These are phyloP conservation scores for Cryphonectria radicalis DNA, from an alignment of 2,329 filamentous ascomycete genomes.

Conservation along the genomic window DNA sequence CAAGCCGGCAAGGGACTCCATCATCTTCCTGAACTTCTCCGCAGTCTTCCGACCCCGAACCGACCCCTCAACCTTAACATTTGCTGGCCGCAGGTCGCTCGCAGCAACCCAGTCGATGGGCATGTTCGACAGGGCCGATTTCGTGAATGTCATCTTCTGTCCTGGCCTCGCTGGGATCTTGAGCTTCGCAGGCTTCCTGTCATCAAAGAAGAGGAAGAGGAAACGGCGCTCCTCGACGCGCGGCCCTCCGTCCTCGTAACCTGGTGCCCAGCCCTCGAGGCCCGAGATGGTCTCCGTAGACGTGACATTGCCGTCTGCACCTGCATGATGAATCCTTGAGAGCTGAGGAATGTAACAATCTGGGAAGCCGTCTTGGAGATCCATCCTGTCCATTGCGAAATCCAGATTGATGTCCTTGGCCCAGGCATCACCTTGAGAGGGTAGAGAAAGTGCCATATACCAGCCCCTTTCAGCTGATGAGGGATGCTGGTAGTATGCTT, in stretches of 20 bases:
- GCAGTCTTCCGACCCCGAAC: slow-evolving; percentile 1
- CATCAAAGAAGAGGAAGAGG: slow-evolving; percentile 22
- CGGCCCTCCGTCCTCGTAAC: background rate
- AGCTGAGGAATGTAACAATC: slow-evolving; percentile 5
- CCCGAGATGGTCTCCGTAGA: background rate
- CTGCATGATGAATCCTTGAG: background rate
- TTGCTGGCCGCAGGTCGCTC: background rate
- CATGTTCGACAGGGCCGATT: background rate
- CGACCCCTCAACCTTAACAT: background rate
- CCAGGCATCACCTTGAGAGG: slow-evolving; percentile 15
- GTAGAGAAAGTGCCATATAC: slow-evolving; percentile 18
- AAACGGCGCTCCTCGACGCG: slow-evolving; percentile 5
- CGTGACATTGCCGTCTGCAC: background rate
- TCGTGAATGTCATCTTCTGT: slow-evolving; percentile 15
- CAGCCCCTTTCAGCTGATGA: background rate
- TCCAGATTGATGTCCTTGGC: slow-evolving; percentile 11
- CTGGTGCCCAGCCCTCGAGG: slow-evolving; percentile 10
- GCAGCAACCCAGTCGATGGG: slow-evolving; percentile 23
- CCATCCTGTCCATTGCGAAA: background rate
- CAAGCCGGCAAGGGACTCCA: background rate
- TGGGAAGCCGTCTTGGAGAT: slow-evolving; percentile 11
- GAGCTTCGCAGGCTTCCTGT: slow-evolving; percentile 10
- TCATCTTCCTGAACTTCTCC: slow-evolving; percentile 11
- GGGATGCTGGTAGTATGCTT: slow-evolving; percentile 20
- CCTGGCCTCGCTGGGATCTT: slow-evolving; percentile 4